Evolutionary conservation across 2,329 filamentous ascomycete species (phyloP).

Genomic region (Fulvia fulva): DNA sequence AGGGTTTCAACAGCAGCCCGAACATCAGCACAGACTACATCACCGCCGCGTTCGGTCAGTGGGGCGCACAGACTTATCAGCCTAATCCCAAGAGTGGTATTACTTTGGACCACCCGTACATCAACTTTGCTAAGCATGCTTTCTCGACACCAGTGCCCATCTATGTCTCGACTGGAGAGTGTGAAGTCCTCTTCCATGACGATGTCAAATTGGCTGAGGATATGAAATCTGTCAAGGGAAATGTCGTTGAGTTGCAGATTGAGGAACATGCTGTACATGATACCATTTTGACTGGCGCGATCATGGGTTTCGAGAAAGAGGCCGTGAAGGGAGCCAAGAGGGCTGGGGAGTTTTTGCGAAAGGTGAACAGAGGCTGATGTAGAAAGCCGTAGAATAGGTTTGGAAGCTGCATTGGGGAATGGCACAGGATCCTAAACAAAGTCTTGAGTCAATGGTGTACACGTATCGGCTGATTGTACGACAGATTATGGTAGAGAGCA

Average conservation of each 20-base stretch:
- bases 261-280: constrained; percentile 46
- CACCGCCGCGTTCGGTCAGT: constrained; percentile 35
- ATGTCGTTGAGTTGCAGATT: constrained; percentile 40
- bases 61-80: constrained; percentile 41
- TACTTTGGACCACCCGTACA: constrained; percentile 35
- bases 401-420: not conserved
- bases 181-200: constrained; percentile 43
- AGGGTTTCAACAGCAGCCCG: constrained; percentile 29
- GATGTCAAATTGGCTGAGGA: constrained; percentile 36
- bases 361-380: not conserved
- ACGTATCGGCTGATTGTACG: no score
- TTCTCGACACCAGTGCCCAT: constrained; percentile 41
- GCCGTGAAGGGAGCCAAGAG: constrained; percentile 33
- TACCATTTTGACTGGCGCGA: constrained; percentile 39
- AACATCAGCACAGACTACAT: constrained; percentile 44
- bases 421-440: no score
- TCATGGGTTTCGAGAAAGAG: constrained; percentile 43
- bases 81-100: constrained; percentile 22
- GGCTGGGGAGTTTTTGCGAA: constrained; percentile 35
- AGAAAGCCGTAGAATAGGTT: not conserved
- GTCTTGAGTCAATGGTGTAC: no score
- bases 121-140: constrained; percentile 35
- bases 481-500: no score
- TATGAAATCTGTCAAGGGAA: constrained; percentile 38
- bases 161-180: constrained; percentile 40